phyloP scores from a whole-genome alignment of 768 basidiomycete genomes.

The Xanthoconium stramineum region DNA sequence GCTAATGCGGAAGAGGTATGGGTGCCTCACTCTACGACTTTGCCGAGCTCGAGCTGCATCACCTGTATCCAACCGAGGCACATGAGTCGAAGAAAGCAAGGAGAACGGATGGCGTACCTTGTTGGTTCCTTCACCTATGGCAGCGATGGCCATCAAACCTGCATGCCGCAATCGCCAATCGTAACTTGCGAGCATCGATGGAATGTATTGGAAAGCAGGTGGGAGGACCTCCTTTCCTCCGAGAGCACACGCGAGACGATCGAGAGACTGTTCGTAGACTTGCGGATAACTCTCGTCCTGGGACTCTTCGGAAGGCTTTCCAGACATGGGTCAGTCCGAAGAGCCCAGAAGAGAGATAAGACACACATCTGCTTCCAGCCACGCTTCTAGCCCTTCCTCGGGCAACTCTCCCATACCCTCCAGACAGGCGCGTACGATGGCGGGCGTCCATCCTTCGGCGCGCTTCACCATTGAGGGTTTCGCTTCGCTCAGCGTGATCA shows the following conservation, averaged over 20 bases:
- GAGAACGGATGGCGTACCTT: conserved; percentile 40
- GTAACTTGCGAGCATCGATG: conserved; percentile 74
- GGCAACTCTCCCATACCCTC: conserved; percentile 82
- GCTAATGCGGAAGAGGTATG: background rate
- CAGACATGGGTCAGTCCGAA: background rate
- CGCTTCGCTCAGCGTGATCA: conserved; percentile 78
- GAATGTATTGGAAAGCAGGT: conserved; percentile 78
- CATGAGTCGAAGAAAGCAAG: background rate
- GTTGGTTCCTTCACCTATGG: conserved; percentile 80
- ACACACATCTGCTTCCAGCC: conserved; percentile 77
- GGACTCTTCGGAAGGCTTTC: conserved; percentile 60
- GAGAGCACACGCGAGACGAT: conserved; percentile 76
- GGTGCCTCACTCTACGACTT: conserved; percentile 68
- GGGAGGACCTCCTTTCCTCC: conserved; percentile 76
- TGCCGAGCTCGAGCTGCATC: conserved; percentile 78
- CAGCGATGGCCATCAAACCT: conserved; percentile 82
- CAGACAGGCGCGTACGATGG: conserved; percentile 70
- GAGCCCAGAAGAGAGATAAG: conserved; percentile 9
- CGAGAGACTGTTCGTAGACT: conserved; percentile 79
- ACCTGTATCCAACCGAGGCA: conserved; percentile 37
- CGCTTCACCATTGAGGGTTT: conserved; percentile 65
- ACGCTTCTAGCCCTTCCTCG: conserved; percentile 53
- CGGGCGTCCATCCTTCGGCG: conserved; percentile 66
- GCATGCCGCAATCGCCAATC: conserved; percentile 88
- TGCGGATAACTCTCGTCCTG: conserved; percentile 64